A percentile compares a stretch with the other conserved stretches of the same genome.
Evolutionary conservation across 73 alveolate genomes (phyloP).

Genomic region (Stentor coeruleus): DNA sequence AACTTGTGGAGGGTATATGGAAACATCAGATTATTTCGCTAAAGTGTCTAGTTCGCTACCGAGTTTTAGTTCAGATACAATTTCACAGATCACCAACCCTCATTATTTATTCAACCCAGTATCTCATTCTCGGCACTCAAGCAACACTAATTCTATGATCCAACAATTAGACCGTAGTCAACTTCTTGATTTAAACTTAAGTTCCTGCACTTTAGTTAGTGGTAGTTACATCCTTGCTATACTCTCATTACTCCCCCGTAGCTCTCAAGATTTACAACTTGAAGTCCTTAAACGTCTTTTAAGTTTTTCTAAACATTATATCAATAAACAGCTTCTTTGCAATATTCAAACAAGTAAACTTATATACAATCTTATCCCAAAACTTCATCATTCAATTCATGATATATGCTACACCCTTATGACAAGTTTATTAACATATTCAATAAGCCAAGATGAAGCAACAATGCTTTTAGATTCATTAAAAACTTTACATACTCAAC

Average conservation of each 20-base stretch:
- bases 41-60: background rate
- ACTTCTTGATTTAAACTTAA: background rate
- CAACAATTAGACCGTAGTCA: background rate
- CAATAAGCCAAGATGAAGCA: conserved; percentile 22
- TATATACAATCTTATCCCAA: background rate
- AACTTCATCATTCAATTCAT: background rate
- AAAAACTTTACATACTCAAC: background rate
- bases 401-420: background rate
- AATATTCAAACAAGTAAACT: background rate
- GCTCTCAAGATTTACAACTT: background rate
- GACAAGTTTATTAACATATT: background rate
- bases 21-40: background rate
- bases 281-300: background rate
- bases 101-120: conserved; percentile 10
- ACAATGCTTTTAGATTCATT: background rate
- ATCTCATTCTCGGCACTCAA: background rate
- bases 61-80: background rate
- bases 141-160: background rate
- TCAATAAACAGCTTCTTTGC: background rate
- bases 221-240: background rate
- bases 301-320: background rate
- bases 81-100: background rate
- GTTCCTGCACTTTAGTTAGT: background rate
- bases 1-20: conserved; percentile 8
- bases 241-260: background rate